phyloP scores from a whole-genome alignment of 495 filamentous ascomycete species.

The Hypoxylon trugodes region DNA sequence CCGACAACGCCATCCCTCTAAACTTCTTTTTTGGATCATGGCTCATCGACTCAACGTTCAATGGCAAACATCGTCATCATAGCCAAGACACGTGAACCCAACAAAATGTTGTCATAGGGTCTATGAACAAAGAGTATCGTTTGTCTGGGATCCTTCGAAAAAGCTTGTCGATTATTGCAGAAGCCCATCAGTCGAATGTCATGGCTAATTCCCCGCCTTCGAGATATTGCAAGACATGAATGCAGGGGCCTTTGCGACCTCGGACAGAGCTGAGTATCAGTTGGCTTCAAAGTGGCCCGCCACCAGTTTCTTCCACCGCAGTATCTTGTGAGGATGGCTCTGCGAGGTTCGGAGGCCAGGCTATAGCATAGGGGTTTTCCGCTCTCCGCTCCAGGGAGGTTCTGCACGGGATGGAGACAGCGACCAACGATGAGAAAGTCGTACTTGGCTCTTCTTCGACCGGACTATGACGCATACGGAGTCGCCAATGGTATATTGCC shows the following conservation, averaged over 20 bases:
- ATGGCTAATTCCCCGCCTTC: neutral
- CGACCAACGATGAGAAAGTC: slow-evolving; percentile 3
- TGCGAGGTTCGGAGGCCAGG: slow-evolving; percentile 27
- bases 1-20: too few species aligned
- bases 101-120: neutral
- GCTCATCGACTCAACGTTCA: too few species aligned
- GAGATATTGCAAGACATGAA: slow-evolving; percentile 1
- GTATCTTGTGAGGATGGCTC: slow-evolving; percentile 1
- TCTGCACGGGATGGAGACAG: too few species aligned
- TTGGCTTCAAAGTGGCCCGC: neutral
- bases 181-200: neutral
- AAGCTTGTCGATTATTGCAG: neutral
- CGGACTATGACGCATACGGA: slow-evolving; percentile 5
- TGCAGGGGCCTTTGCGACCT: slow-evolving; percentile 17
- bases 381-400: neutral
- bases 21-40: too few species aligned
- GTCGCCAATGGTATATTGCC: slow-evolving; percentile 22
- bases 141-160: neutral
- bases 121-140: neutral
- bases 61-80: neutral
- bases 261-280: slow-evolving; percentile 4
- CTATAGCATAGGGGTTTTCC: neutral
- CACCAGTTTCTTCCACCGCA: neutral
- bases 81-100: neutral
- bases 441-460: slow-evolving; percentile 6